A percentile compares a stretch with the other conserved stretches of the same genome.
Conservation (phyloP, 2,329 filamentous ascomycete genomes). For the Arthrobotrys sphaeroides region DNA sequence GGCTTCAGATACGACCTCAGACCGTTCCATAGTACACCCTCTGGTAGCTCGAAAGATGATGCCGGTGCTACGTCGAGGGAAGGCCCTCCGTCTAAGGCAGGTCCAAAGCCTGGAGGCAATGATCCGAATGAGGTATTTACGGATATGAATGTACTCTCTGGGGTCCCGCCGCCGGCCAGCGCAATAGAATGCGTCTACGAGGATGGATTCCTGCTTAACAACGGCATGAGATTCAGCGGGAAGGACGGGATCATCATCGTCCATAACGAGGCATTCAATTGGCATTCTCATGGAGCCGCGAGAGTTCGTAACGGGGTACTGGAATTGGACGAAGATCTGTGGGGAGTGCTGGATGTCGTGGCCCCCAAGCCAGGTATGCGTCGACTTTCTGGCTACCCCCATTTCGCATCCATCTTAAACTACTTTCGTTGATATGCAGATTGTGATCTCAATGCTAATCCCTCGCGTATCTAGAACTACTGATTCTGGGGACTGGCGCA, state of each 20-base stretch:
- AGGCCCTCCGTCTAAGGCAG: constrained; percentile 28
- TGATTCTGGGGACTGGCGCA: constrained; percentile 87
- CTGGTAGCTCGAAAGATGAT: constrained; percentile 20
- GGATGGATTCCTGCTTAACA: constrained; percentile 88
- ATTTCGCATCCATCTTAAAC: not conserved
- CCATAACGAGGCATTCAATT: constrained; percentile 85
- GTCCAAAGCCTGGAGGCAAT: constrained; percentile 45
- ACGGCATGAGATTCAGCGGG: constrained; percentile 74
- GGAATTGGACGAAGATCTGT: constrained; percentile 75
- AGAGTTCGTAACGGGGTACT: constrained; percentile 77
- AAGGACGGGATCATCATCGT: constrained; percentile 80
- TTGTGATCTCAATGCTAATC: constrained; percentile 26
- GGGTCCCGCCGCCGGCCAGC: constrained; percentile 79
- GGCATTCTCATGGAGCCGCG: constrained; percentile 66
- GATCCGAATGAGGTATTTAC: constrained; percentile 65
- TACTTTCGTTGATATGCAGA: not conserved
- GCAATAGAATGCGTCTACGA: constrained; percentile 82
- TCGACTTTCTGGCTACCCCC: not conserved
- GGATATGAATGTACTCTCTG: constrained; percentile 79
- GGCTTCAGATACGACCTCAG: constrained; percentile 21
- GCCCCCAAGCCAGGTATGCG: constrained; percentile 86
- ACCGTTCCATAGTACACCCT: constrained; percentile 35
- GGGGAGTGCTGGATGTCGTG: constrained; percentile 78
- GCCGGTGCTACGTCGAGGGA: not conserved
- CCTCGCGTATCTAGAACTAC: constrained; percentile 70